Percentiles rank a stretch among this genome's conserved stretches.
phyloP scores from a whole-genome alignment of 2,329 filamentous ascomycete species.

The Coniochaeta ligniaria region DNA sequence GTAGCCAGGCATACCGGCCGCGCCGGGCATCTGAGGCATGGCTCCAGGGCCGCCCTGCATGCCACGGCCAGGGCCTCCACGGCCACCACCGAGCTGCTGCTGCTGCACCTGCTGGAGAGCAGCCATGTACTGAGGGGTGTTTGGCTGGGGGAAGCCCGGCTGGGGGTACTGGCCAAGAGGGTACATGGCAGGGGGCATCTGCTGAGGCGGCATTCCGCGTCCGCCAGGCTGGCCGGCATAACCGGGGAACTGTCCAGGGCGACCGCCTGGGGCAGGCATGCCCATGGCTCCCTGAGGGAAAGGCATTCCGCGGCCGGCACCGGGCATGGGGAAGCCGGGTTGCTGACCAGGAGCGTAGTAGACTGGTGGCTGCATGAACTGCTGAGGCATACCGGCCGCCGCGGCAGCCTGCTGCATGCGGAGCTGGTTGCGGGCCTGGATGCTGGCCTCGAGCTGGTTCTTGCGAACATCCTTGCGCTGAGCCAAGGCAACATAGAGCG shows the following conservation, averaged over 20 bases:
- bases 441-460: slow-evolving; percentile 97
- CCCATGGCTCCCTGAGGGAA: slow-evolving; percentile 59
- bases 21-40: slow-evolving; percentile 48
- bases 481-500: slow-evolving; percentile 92
- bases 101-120: slow-evolving; percentile 75
- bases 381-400: slow-evolving; percentile 79
- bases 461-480: slow-evolving; percentile 99
- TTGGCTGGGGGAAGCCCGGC: slow-evolving; percentile 69
- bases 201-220: slow-evolving; percentile 74
- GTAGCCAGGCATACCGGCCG: slow-evolving; percentile 48
- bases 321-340: slow-evolving; percentile 59
- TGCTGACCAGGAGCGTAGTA: slow-evolving; percentile 85
- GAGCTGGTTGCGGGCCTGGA: slow-evolving; percentile 97
- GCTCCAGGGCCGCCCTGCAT: slow-evolving; percentile 54
- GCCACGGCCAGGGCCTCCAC: slow-evolving; percentile 62
- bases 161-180: slow-evolving; percentile 74
- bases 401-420: slow-evolving; percentile 96
- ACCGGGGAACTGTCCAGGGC: slow-evolving; percentile 77
- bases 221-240: slow-evolving; percentile 82
- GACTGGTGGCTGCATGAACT: slow-evolving; percentile 83
- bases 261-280: slow-evolving; percentile 69
- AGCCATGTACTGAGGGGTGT: slow-evolving; percentile 71
- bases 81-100: slow-evolving; percentile 45
- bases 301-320: slow-evolving; percentile 56
- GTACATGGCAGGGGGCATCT: slow-evolving; percentile 84